Conservation (phyloP, 2,329 filamentous ascomycete genomes). For the Myriangium duriaei region DNA sequence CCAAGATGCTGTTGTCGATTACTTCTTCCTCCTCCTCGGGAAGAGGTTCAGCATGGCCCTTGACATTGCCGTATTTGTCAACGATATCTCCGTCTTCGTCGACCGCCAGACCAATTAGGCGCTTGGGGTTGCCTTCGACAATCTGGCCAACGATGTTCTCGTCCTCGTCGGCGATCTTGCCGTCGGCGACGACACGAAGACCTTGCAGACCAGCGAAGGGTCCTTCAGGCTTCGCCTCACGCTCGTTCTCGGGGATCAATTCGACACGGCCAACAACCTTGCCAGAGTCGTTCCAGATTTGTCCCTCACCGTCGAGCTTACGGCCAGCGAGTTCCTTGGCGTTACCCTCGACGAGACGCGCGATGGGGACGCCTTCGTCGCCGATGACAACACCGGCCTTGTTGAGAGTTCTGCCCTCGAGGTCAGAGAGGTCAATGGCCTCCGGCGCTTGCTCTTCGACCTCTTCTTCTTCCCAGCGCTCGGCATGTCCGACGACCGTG, state of each 20-base stretch:
- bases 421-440: constrained; percentile 31
- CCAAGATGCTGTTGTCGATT: constrained; percentile 40
- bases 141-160: constrained; percentile 41
- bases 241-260: constrained; percentile 54
- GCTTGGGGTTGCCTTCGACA: constrained; percentile 47
- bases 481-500: constrained; percentile 39
- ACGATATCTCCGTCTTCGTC: constrained; percentile 52
- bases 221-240: constrained; percentile 37
- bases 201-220: constrained; percentile 38
- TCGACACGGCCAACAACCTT: constrained; percentile 57
- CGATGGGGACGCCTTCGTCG: constrained; percentile 40
- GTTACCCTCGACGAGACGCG: constrained; percentile 55
- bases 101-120: constrained; percentile 45
- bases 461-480: constrained; percentile 50
- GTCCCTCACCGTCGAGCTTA: constrained; percentile 59
- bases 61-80: constrained; percentile 49
- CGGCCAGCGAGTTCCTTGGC: constrained; percentile 50
- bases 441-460: constrained; percentile 36
- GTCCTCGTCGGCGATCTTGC: constrained; percentile 38
- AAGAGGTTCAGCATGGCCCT: constrained; percentile 47
- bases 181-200: constrained; percentile 35
- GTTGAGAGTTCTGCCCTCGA: constrained; percentile 36
- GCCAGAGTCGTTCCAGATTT: constrained; percentile 61
- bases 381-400: constrained; percentile 40
- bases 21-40: constrained; percentile 32